Percentiles rank a stretch among this genome's conserved stretches.
phyloP scores from a whole-genome alignment of 805 yeast genomes.

The Candida glaebosa region DNA sequence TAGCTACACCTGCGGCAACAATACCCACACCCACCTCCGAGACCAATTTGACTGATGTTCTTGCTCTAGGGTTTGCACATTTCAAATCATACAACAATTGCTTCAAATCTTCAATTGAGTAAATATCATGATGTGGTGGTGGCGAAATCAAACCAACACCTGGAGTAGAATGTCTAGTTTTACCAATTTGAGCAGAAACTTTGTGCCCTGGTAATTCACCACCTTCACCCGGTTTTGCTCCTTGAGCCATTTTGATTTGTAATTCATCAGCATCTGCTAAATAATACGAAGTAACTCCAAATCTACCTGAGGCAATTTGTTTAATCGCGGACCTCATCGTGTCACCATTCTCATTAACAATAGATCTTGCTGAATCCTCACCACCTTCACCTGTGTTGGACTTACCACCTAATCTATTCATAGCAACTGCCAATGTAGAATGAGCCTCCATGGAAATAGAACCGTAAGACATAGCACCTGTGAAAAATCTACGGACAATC shows the following conservation, averaged over 20 bases:
- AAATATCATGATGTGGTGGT: constrained; percentile 98
- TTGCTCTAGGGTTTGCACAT: constrained; percentile 95
- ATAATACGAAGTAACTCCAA: constrained; percentile 95
- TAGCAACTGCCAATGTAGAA: constrained; percentile 95
- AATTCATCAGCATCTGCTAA: constrained; percentile 95
- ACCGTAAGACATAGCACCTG: constrained; percentile 99
- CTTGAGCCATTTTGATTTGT: constrained; percentile 98
- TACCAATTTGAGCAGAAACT: constrained; percentile 83
- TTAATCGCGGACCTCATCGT: constrained; percentile 98
- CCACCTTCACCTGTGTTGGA: constrained; percentile 99
- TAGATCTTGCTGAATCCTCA: constrained; percentile 90
- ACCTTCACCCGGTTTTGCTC: constrained; percentile 99
- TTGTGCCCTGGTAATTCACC: constrained; percentile 97
- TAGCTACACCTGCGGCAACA: constrained; percentile 98
- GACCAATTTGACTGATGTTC: constrained; percentile 93
- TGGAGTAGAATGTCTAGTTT: constrained; percentile 93
- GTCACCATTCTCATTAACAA: constrained; percentile 80
- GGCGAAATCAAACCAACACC: constrained; percentile 97
- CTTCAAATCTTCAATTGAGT: constrained; percentile 95
- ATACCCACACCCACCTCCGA: constrained; percentile 99
- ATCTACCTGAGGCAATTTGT: constrained; percentile 97
- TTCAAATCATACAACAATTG: constrained; percentile 95
- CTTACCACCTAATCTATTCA: constrained; percentile 97
- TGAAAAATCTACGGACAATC: constrained; percentile 92
- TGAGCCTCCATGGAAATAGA: constrained; percentile 98